Percentiles rank a stretch among this genome's conserved stretches.
Conservation (phyloP, 2,329 filamentous ascomycete species). For the Tolypocladium nubicola region DNA sequence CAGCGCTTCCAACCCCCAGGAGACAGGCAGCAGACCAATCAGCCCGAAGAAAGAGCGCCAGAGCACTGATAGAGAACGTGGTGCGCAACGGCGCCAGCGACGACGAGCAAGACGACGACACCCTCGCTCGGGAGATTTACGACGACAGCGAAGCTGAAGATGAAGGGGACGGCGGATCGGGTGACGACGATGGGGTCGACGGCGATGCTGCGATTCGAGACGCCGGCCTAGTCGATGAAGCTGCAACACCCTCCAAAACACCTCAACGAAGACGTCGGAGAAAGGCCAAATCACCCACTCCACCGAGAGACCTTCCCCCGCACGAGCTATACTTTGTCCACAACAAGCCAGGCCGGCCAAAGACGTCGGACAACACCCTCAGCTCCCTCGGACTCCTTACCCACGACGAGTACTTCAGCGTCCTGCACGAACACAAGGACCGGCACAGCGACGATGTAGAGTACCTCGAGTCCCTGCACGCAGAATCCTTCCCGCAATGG, state of each 20-base stretch:
- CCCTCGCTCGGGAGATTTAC: conserved; percentile 17
- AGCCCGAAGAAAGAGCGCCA: conserved; percentile 74
- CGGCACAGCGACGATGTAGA: conserved; percentile 59
- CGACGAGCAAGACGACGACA: conserved; percentile 43
- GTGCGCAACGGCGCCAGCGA: conserved; percentile 54
- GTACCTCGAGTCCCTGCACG: conserved; percentile 65
- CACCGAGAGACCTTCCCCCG: conserved; percentile 69
- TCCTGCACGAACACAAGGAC: conserved; percentile 52
- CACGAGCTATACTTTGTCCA: conserved; percentile 93
- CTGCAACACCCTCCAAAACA: conserved; percentile 34
- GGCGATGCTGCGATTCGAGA: conserved; percentile 17
- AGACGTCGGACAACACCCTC: conserved; percentile 81
- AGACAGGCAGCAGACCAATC: conserved; percentile 71
- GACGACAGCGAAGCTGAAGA: conserved; percentile 63
- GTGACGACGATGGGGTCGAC: conserved; percentile 42
- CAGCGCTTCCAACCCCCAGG: conserved; percentile 45
- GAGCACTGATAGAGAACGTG: conserved; percentile 62
- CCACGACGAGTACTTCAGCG: conserved; percentile 81
- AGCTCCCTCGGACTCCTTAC: conserved; percentile 65
- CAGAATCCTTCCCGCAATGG: conserved; percentile 83
- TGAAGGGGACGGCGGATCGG: conserved; percentile 26
- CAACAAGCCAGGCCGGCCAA: conserved; percentile 68
- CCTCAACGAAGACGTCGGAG: conserved; percentile 13
- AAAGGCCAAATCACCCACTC: conserved; percentile 56
- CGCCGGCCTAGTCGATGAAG: conserved; percentile 14